phyloP scores from a whole-genome alignment of 2,329 filamentous ascomycete species.

The Verticillium isaacii region DNA sequence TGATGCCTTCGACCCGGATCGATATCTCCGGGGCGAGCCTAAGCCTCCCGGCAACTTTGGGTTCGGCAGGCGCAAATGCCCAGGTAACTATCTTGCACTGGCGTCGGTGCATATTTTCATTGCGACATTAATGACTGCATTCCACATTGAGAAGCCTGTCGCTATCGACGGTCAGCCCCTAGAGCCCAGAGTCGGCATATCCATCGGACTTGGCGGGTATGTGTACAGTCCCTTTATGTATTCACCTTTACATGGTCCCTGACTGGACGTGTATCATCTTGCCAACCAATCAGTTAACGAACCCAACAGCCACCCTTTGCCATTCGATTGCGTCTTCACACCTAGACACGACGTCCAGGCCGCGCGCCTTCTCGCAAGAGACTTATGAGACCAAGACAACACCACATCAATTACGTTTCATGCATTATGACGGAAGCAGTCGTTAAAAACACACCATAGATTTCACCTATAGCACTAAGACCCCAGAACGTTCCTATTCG shows the following conservation, averaged over 20 bases:
- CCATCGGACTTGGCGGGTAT: constrained; percentile 12
- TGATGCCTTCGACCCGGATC: constrained; percentile 39
- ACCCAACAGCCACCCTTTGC: not conserved
- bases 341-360: not conserved
- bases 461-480: not conserved
- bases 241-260: not conserved
- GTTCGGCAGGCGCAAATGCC: constrained; percentile 46
- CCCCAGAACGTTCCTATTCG: too few species aligned
- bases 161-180: constrained; percentile 25
- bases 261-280: not conserved
- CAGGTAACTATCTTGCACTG: constrained; percentile 44
- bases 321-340: not conserved
- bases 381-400: not conserved
- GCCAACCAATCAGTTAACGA: not conserved
- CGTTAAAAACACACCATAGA: not conserved
- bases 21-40: constrained; percentile 41
- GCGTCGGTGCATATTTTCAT: constrained; percentile 37
- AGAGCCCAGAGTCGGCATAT: constrained; percentile 9
- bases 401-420: not conserved
- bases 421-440: not conserved
- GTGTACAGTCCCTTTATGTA: not conserved
- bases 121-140: constrained; percentile 31
- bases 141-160: constrained; percentile 25
- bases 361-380: not conserved
- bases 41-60: constrained; percentile 44